Evolutionary conservation across 306 rosid species (phyloP), one percentile per base, ranked within the genome.

Genomic region (Psophocarpus tetragonolobus): DNA sequence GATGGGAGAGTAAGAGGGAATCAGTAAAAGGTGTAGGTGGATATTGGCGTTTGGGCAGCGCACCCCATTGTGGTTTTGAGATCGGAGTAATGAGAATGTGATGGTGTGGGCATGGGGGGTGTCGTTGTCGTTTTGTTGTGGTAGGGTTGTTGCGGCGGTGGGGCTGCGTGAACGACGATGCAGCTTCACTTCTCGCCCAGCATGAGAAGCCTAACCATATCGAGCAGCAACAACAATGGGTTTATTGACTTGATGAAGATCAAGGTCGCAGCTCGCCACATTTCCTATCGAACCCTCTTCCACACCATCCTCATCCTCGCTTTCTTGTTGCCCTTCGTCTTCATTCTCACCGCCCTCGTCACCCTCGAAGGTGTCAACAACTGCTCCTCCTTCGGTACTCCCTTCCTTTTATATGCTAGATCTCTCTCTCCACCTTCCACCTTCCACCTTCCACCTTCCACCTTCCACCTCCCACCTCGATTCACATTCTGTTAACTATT

Each of bases 171-270:
- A 79, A 92, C 87, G 92, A 96, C 95, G 99, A 96, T 96, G 99
- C 98, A 96, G 99, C 99, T 96, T 92, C 99, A 91, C 91, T 90
- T 96, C 88, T 96, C 99, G 88, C 98, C 98, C 88, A 96, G 99
- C 76, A 96, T 96, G 99, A 96, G 96, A 96, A 96, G 99, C 88
- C 90, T 96, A 88, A 96, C 99, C 76, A 96, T 96, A 88, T 96
- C 99, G 88, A 90, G 97, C 89, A 92, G 96, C 89, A 92, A 84
- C 91, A 92, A 90, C 92, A 91, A 96, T 96, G 99, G 99, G 82
- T 96, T 92, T 90, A 87, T 91, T 87, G 97, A 90, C 88, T 96
- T 92, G 84, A 96, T 96, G 99, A 96, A 96, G 99, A 92, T 96
- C 99, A 96, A 91, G 90, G 94, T 93, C 90, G 99, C 92, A 90